Evolutionary conservation across 2,329 filamentous ascomycete genomes (phyloP), one percentile per base, ranked within the genome.

Genomic region (Microcera coccophila): DNA sequence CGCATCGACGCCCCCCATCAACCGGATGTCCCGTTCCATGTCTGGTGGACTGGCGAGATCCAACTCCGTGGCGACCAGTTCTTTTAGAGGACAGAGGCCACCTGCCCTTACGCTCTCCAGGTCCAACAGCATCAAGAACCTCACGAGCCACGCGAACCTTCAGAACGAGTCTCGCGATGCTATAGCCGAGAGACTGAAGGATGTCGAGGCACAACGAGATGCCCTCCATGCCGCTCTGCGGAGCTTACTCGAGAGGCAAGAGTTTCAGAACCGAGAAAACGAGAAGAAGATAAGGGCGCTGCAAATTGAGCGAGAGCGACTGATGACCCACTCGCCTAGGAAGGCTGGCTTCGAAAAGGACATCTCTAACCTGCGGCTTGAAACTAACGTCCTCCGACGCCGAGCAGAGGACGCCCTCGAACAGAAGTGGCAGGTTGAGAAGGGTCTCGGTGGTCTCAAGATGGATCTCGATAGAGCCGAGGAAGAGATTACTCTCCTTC

Each of bases 401-500:
- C 82, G 93, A 41, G 91, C 91, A 21, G 91, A 98, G 57, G 91
- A 97, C 51, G 91, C 91, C 14, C 77, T 97, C 12, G 89, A 95
- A 60, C 87, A 95, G 59, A 97, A 97, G 67, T 97, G 88, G 84
- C 86, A 94, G 62, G 91, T 90, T 48, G 91, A 96, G 67, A 94
- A 94, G 68, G 89, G 89, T 15, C 72, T 97, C 2, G 78, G 81
- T 39, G 89, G 90, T 42, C 71, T 97, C 43, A 95, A 95, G 70
- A 96, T 95, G 86, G 91, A 97, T 61, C 79, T 98, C 32, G 93
- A 97, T 65, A 87, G 90, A 49, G 90, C 93, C 19, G 89, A 96
- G 65, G 87, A 93, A 62, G 93, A 98, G 68, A 95, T 95, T 21
- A 74, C 80, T 31, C 87, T 87, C n/a, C 76, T 98, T 31, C 82